Base-by-base conservation (phyloP, 306 rosid species). In the Vigna nakashimae region DNA sequence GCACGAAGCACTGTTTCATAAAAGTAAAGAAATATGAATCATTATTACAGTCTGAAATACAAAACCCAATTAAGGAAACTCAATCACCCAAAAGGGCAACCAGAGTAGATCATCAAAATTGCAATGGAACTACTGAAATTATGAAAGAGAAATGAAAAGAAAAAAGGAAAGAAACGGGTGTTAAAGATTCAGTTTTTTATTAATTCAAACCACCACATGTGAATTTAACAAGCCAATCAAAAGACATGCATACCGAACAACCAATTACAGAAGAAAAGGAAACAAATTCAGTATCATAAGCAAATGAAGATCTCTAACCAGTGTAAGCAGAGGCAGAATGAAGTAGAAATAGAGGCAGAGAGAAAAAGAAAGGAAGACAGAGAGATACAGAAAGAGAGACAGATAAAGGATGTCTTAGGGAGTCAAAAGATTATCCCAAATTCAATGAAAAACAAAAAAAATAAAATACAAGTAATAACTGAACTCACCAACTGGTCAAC, bases 291-390 rank as follows among this genome's bases (percentile, higher is more conserved):
- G 42, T n/a, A 22, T 5, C 52, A 40, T 5, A 73, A 63, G 62
- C 6, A 53, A 65, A 67, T 18, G 55, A 71, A 66, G 42, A 46
- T 70, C 14, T 80, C 81, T 46, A 78, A 89, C 88, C 87, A 85
- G 87, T 65, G 68, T 14, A 9, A 46, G 83, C 7, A 78, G 82
- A 72, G 24, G 73, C 13, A 70, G 46, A 50, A 15, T 36, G 77
- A 78, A 69, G 3, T 16, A 3, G 7, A 11, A 45, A 30, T 30
- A 30, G 32, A 30, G 4, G 34, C 34, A 30, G 34, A 0, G 55
- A 40, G 38, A 73, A 30, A 30, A 3, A 30, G 4, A 30, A 4
- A 30, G 34, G 5, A 0, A 30, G 34, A 4, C 34, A 30, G 4
- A 1, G 55, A 40, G 28, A 73, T 13, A 51, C 38, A 49, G 72